Conservation (phyloP, 164 flowering plant species). For the Pachysandra terminalis region DNA sequence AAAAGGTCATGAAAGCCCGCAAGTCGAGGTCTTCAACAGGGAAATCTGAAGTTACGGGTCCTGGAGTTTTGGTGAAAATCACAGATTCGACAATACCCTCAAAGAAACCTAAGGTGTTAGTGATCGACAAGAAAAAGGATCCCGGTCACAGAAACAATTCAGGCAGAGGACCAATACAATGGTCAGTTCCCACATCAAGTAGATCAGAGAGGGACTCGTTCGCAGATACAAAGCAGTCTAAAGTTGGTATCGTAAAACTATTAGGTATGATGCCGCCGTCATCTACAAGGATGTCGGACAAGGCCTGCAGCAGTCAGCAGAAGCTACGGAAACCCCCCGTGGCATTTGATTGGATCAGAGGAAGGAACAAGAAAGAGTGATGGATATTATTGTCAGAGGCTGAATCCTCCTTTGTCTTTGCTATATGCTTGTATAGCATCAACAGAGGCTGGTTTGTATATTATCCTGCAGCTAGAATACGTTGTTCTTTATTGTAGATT, state of each 20-base stretch:
- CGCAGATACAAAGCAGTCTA: slow-evolving; percentile 28
- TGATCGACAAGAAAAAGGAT: slow-evolving; percentile 29
- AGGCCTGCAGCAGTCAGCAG: slow-evolving; percentile 34
- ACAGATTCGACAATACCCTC: slow-evolving; percentile 26
- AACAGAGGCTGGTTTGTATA: slow-evolving; percentile 23
- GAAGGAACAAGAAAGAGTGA: slow-evolving; percentile 27
- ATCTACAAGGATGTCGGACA: slow-evolving; percentile 30
- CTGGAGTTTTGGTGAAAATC: slow-evolving; percentile 12
- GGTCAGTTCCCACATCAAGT: slow-evolving; percentile 50
- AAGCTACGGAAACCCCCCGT: slow-evolving; percentile 43
- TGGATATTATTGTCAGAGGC: not conserved
- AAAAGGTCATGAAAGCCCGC: slow-evolving; percentile 50
- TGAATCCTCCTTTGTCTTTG: not conserved
- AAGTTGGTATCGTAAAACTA: slow-evolving; percentile 27
- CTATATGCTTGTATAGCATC: slow-evolving; percentile 3
- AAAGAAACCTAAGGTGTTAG: slow-evolving; percentile 46
- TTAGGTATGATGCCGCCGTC: slow-evolving; percentile 38
- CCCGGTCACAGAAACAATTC: slow-evolving; percentile 15
- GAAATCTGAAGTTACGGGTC: slow-evolving; percentile 25
- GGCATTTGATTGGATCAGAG: slow-evolving; percentile 41
- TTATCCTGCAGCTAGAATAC: slow-evolving; percentile 1
- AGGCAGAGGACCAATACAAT: slow-evolving; percentile 36
- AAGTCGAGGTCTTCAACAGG: slow-evolving; percentile 34
- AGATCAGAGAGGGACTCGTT: slow-evolving; percentile 42
- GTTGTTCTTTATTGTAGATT: not conserved